A percentile compares a stretch with the other conserved stretches of the same genome.
These are phyloP conservation scores for Rhododendron kiyosumense DNA, from an alignment of 148 eudicot species.

Conservation along the genomic window DNA sequence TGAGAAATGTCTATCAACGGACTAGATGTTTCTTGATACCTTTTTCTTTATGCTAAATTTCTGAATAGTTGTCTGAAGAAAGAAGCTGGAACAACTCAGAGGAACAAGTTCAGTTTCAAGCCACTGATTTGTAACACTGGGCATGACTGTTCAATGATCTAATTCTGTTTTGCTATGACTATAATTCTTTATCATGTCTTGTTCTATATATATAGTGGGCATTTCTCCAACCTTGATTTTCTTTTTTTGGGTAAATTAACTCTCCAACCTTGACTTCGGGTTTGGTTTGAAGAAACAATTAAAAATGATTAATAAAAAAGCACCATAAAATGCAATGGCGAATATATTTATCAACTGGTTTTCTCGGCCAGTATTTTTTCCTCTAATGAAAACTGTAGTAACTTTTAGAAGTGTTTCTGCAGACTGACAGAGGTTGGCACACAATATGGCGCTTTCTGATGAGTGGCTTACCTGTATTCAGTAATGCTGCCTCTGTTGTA, in stretches of 20 bases:
- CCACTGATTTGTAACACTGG: not conserved
- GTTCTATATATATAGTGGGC: not conserved
- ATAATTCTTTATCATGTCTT: not conserved
- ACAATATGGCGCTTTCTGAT: conserved; percentile 75
- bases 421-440: conserved; percentile 70
- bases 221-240: not conserved
- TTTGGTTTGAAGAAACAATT: not conserved
- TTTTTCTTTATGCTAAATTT: not conserved
- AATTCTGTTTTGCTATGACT: not conserved
- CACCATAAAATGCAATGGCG: not conserved
- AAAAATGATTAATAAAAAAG: not conserved
- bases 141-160: not conserved
- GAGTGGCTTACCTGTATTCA: conserved; percentile 64
- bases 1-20: not conserved
- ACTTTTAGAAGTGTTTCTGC: conserved; percentile 24
- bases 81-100: not conserved
- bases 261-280: not conserved
- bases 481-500: conserved; percentile 62
- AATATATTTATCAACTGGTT: not conserved
- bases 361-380: not conserved
- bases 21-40: not conserved
- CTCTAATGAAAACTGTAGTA: not conserved
- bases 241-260: not conserved
- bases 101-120: not conserved
- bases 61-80: not conserved